Evolutionary conservation across 495 filamentous ascomycete species (phyloP), one percentile per base, ranked within the genome.

Genomic region (Neurospora terricola): DNA sequence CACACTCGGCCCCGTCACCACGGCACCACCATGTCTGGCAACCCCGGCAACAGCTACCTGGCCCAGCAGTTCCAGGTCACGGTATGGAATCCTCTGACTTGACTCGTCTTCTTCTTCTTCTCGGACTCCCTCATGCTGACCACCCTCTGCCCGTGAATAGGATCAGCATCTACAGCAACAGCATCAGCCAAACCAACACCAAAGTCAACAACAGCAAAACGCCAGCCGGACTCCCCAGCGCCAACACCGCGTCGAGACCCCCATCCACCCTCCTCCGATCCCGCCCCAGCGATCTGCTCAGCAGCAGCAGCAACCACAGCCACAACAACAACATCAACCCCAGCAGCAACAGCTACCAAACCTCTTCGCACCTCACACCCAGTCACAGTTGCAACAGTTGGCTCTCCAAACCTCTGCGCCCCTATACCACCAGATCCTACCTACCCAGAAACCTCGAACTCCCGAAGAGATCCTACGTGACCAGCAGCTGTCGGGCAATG

Each of bases 261-360:
- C 77, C 36, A 73, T 77, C 72, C 74, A 36, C 21, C 77, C 73
- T 38, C 77, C 77, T 10, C 75, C 72, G 36, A 23, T 77, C 12
- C 76, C 42, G 42, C 73, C 27, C 18, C 54, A 43, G 45, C 59
- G 72, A 40, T 48, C 27, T 68, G 34, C 43, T 12, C 76, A 76
- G 36, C 72, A 77, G 5, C 48, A 38, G 34, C 69, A 73, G 42
- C 34, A 71, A 27, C 73, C 39, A 54, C 72, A 69, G n/a, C 71
- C 69, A 3, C 70, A 71, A n/a, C 75, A 72, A 37, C 72, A 72
- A 42, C 70, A 38, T 18, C 75, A 71, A 27, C 72, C 75, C 11
- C 76, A 71, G 9, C 77, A 75, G 54, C 75, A 75, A 70, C 68
- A 45, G 16, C 74, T 66, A 68, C 21, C 40, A 42, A 62, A 70